Evolutionary conservation across 805 yeast species (phyloP).

Genomic region (Metschnikowia bowlesiae): DNA sequence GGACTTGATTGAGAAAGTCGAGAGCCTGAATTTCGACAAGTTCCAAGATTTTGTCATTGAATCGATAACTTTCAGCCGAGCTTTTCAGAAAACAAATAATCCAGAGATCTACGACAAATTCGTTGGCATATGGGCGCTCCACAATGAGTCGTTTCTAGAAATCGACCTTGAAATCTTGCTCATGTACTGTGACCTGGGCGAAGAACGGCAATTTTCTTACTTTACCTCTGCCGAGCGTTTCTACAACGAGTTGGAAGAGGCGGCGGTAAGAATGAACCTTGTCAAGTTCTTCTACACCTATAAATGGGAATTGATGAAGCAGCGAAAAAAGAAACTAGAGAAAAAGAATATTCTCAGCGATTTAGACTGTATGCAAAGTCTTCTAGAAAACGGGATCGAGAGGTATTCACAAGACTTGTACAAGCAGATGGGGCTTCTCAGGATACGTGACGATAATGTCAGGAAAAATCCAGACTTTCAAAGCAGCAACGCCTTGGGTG

Average conservation of each 20-base stretch:
- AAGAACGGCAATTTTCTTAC: slow-evolving; percentile 8
- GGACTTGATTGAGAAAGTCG: slow-evolving; percentile 13
- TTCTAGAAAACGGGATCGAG: not conserved
- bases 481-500: not conserved
- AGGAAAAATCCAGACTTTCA: not conserved
- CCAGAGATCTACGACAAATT: slow-evolving; percentile 9
- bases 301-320: slow-evolving; percentile 6
- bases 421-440: slow-evolving; percentile 2
- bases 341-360: not conserved
- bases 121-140: slow-evolving; percentile 10
- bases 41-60: slow-evolving; percentile 15
- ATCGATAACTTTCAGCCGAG: slow-evolving; percentile 1
- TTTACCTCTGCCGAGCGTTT: slow-evolving; percentile 1
- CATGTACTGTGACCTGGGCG: slow-evolving; percentile 1
- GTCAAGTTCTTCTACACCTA: slow-evolving; percentile 6
- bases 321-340: not conserved
- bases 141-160: slow-evolving; percentile 7
- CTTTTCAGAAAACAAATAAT: not conserved
- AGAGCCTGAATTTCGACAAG: slow-evolving; percentile 11
- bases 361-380: not conserved
- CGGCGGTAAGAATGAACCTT: slow-evolving; percentile 13
- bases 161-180: slow-evolving; percentile 8
- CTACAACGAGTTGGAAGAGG: slow-evolving; percentile 7
- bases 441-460: not conserved
- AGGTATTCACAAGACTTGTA: not conserved